Percentiles rank a stretch among this genome's conserved stretches.
Conservation (phyloP, 192 early-diverging fungal genomes). For the Umbelopsis sp. region DNA sequence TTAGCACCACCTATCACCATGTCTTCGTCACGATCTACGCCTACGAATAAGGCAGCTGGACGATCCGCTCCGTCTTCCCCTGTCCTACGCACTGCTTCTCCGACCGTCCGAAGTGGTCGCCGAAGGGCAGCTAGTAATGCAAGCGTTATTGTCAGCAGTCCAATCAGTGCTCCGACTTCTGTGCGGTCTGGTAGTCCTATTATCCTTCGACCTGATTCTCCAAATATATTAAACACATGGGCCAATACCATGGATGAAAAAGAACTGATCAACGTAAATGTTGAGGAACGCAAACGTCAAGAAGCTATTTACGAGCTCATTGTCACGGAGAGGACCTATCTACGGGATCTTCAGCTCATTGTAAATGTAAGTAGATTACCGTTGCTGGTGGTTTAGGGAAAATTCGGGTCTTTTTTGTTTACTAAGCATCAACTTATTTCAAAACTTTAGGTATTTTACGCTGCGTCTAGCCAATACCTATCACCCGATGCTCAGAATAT, state of each 20-base stretch:
- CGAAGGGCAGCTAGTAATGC: constrained; percentile 35
- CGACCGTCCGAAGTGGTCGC: background rate
- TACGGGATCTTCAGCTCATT: constrained; percentile 74
- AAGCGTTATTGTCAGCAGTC: constrained; percentile 11
- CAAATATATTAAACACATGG: constrained; percentile 40
- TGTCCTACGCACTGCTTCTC: constrained; percentile 14
- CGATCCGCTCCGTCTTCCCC: constrained; percentile 33
- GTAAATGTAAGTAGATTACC: constrained; percentile 47
- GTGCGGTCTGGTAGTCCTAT: background rate
- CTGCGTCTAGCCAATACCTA: constrained; percentile 57
- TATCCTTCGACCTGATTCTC: constrained; percentile 1
- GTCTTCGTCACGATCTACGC: background rate
- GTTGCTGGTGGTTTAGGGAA: background rate
- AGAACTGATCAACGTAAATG: constrained; percentile 43
- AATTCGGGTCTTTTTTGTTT: background rate
- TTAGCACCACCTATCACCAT: background rate
- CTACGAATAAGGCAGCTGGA: constrained; percentile 4
- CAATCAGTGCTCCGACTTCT: constrained; percentile 12
- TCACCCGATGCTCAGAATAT: constrained; percentile 57
- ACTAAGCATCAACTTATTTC: background rate
- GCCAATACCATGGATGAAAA: constrained; percentile 47
- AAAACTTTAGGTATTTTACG: constrained; percentile 57
- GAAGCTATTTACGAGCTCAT: constrained; percentile 85
- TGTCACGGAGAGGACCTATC: constrained; percentile 74
- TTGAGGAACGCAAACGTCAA: constrained; percentile 73